Base-by-base conservation (phyloP, 2,329 filamentous ascomycete genomes). In the Pseudogymnoascus sp. region DNA sequence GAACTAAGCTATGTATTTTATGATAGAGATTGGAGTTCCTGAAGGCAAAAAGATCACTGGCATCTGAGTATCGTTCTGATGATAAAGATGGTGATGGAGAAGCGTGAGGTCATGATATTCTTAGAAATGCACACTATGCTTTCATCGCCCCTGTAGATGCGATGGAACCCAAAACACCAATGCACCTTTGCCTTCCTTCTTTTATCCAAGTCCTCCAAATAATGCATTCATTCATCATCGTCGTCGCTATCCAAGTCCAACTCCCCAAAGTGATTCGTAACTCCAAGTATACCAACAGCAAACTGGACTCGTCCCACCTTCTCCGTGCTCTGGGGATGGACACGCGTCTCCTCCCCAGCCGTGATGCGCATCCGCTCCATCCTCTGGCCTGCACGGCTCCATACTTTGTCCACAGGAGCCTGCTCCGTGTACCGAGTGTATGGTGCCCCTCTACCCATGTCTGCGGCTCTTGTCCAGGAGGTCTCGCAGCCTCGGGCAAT, bases 401-500 rank as follows among this genome's bases (percentile, higher is more conserved):
- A 81, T 18, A 81, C 76, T 20, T 73, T 73, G 43, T 72, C 66
- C 3, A 72, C 54, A 25, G 36, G 18, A 7, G 47, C 70, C n/a
- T 76, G 71, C 65, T 76, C 75, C 60, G 70, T 70, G 7, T 75
- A 78, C 25, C 82, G 77, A 58, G 76, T 73, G 71, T 96, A 97
- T 0, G 85, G 85, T 3, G 92, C 91, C 0, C 92, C 93, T 50
- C 85, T 81, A 0, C 89, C 89, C 67, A 88, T 78, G 64, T 86
- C 82, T 3, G 84, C 88, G 0, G 88, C 86, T 70, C 87, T 89
- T 63, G 83, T 80, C 94, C 94, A 99, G 0, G 86, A 82, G 2
- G 86, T 87, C 73, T 97, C 92, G 72, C 91, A 96, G 1, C 91
- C 92, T 57, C 84, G 80, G 0, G 90, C 90, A 65, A 97, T 93